Evolutionary conservation across 129 eudicot genomes (phyloP).

Genomic region (Cynara cardunculus): DNA sequence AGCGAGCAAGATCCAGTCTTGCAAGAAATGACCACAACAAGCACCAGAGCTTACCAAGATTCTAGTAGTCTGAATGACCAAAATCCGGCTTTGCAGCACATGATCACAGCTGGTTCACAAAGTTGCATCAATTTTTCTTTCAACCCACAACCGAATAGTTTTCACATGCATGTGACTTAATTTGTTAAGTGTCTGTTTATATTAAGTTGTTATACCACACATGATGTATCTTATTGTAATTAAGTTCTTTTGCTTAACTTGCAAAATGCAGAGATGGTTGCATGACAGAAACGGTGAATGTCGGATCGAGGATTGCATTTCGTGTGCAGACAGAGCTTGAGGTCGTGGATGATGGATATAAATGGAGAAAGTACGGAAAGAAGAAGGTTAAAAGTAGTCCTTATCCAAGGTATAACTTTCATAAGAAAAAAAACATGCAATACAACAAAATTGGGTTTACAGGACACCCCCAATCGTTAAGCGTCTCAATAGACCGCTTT

Average conservation of each 20-base stretch:
- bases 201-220: neutral
- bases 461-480: no score
- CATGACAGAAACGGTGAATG: conserved; percentile 10
- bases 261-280: conserved; percentile 13
- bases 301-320: conserved; percentile 27
- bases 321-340: conserved; percentile 38
- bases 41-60: neutral
- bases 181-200: neutral
- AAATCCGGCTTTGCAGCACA: neutral
- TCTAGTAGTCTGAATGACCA: neutral
- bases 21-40: conserved; percentile 3
- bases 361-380: conserved; percentile 53
- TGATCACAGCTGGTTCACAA: neutral
- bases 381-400: conserved; percentile 38
- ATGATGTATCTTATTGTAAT: neutral
- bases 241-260: neutral
- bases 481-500: no score
- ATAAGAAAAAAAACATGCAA: neutral
- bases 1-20: conserved; percentile 1
- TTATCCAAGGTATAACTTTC: conserved; percentile 35
- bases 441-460: no score
- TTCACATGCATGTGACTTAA: conserved; percentile 3
- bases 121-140: neutral
- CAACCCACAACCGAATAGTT: neutral
- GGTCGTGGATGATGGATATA: conserved; percentile 42